Evolutionary conservation across 495 filamentous ascomycete species (phyloP).

Genomic region (Trichoderma erinaceum): DNA sequence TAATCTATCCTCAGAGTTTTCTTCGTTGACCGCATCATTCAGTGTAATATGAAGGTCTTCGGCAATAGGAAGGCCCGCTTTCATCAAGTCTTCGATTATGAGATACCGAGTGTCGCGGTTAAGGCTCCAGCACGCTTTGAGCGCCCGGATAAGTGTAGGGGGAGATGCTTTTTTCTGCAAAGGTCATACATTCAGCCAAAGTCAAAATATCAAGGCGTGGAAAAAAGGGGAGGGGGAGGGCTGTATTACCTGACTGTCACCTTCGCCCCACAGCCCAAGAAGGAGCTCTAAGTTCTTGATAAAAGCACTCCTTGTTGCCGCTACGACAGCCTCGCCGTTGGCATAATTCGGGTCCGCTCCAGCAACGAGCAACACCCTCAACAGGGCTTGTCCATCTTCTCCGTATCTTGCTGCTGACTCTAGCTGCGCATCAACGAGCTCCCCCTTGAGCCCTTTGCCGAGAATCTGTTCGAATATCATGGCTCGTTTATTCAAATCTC

Average conservation of each 20-base stretch:
- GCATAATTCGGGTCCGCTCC: constrained; percentile 41
- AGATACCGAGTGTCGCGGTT: constrained; percentile 35
- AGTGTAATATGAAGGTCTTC: constrained; percentile 36
- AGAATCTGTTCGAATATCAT: constrained; percentile 38
- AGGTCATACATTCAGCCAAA: background rate
- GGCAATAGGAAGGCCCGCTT: constrained; percentile 34
- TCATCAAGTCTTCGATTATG: constrained; percentile 39
- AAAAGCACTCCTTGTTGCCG: constrained; percentile 36
- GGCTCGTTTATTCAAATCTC: constrained; percentile 33
- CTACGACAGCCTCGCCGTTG: constrained; percentile 43
- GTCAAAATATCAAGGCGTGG: background rate
- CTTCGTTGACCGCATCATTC: constrained; percentile 38
- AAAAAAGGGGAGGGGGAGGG: background rate
- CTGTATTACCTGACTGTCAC: constrained; percentile 19
- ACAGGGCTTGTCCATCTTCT: constrained; percentile 35
- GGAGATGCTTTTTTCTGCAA: constrained; percentile 32
- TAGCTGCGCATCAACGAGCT: constrained; percentile 39
- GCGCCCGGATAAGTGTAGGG: constrained; percentile 33
- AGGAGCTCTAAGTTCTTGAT: constrained; percentile 40
- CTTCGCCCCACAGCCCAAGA: constrained; percentile 31
- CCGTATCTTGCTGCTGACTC: constrained; percentile 39
- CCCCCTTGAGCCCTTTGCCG: constrained; percentile 34
- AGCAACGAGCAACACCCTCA: constrained; percentile 36
- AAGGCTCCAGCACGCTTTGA: constrained; percentile 41
- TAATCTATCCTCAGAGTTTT: constrained; percentile 38